Evolutionary conservation across 805 yeast genomes (phyloP), one percentile per base, ranked within the genome.

Genomic region (Candida morakotiae): DNA sequence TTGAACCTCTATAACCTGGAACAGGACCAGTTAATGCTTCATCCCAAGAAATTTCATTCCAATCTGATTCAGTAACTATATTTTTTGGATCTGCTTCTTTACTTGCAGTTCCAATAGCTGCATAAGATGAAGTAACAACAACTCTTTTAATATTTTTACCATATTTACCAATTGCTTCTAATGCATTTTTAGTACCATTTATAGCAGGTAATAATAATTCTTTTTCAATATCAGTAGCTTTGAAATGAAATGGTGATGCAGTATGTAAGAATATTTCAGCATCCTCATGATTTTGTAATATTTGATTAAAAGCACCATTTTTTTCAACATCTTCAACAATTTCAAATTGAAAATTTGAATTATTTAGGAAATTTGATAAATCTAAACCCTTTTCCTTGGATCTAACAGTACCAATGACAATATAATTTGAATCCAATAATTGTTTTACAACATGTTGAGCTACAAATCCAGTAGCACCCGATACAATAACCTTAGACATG

Each of bases 391-490:
- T 75, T 5, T 50, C 59, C 23, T 53, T 47, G 8, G 73, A 60
- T 49, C 83, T 62, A 1, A 69, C 81, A 5, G 80, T 61, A 21
- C 79, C 81, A 35, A 77, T 58, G 5, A 77, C 81, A 6, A 51
- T 50, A 44, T 75, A 73, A 8, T 59, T 62, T 13, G 60, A 53
- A 3, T 51, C 47, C 20, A 77, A 44, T 34, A 76, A 62, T n/a
- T 49, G 48, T 29, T 62, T 58, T 31, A 75, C 59, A 14, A 74
- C 56, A 46, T 75, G 76, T 45, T 64, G 71, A 21, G 81, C 81
- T 39, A 77, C 66, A 49, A 62, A 76, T 11, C 82, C 82, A 10
- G 75, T 60, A 20, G 77, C 78, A 15, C 82, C 82, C 4, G 81
- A 60, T 22, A 76, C 67, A 26, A 71, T 64, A 25, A 70, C 73